Percentiles rank a stretch among this genome's conserved stretches.
These are phyloP conservation scores for Agrocybe praecox DNA, from an alignment of 768 basidiomycete species.

Conservation along the genomic window DNA sequence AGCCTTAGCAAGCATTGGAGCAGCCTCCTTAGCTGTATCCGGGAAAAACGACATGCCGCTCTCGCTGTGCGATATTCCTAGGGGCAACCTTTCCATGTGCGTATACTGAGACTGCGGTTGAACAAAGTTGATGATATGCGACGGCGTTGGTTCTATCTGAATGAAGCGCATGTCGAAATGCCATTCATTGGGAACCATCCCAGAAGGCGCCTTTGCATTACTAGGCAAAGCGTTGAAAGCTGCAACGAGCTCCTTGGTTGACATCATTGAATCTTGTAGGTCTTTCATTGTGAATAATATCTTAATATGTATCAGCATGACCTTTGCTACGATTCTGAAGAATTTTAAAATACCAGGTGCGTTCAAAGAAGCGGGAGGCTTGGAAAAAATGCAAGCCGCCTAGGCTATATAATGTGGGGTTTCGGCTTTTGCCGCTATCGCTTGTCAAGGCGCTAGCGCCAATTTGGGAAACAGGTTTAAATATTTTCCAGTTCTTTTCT, in stretches of 20 bases:
- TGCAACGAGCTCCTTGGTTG: not conserved
- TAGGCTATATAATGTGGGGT: too few species aligned
- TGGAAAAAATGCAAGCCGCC: too few species aligned
- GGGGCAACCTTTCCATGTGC: slow-evolving; percentile 25
- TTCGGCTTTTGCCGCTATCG: too few species aligned
- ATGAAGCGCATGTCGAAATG: slow-evolving; percentile 36
- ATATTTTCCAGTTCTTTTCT: too few species aligned
- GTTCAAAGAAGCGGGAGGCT: too few species aligned
- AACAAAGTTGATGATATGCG: slow-evolving; percentile 29
- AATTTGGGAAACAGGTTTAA: too few species aligned
- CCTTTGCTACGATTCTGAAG: too few species aligned
- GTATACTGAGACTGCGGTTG: slow-evolving; percentile 27
- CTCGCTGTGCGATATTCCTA: slow-evolving; percentile 9
- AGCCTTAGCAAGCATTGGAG: slow-evolving; percentile 27
- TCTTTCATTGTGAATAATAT: not conserved
- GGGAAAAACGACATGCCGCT: slow-evolving; percentile 30
- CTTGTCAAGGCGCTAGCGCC: too few species aligned
- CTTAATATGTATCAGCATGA: too few species aligned
- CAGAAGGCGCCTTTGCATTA: slow-evolving; percentile 14
- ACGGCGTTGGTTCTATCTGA: slow-evolving; percentile 27
- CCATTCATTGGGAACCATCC: slow-evolving; percentile 28
- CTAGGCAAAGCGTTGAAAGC: not conserved
- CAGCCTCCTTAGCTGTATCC: slow-evolving; percentile 28
- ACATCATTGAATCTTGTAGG: not conserved
- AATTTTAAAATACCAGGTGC: too few species aligned